These are phyloP conservation scores for Curvularia sp. DNA, from an alignment of 2,329 filamentous ascomycete genomes.

Conservation along the genomic window DNA sequence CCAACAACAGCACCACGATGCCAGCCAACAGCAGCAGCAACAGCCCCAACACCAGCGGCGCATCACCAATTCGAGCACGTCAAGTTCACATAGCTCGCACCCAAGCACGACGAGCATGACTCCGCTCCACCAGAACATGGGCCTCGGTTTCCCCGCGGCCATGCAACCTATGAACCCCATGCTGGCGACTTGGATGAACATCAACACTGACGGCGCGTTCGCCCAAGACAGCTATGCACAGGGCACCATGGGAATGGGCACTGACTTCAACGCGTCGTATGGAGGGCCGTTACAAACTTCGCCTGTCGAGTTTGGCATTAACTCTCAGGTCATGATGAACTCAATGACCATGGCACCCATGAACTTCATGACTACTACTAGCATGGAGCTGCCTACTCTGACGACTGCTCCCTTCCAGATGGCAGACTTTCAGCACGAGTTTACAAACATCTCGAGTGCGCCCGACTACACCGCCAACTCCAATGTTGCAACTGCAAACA, in stretches of 20 bases:
- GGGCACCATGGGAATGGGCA: constrained; percentile 42
- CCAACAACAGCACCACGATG: constrained; percentile 26
- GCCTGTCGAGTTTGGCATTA: constrained; percentile 57
- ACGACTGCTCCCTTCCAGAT: constrained; percentile 50
- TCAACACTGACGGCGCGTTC: constrained; percentile 45
- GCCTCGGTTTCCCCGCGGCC: constrained; percentile 43
- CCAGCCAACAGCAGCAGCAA: constrained; percentile 21
- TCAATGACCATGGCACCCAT: constrained; percentile 19
- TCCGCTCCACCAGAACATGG: constrained; percentile 46
- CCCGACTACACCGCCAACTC: constrained; percentile 53
- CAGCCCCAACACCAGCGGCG: constrained; percentile 39
- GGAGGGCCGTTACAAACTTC: constrained; percentile 54
- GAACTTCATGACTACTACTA: constrained; percentile 50
- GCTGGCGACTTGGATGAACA: constrained; percentile 55
- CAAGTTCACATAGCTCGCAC: constrained; percentile 31
- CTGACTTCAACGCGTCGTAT: constrained; percentile 51
- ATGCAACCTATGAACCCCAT: constrained; percentile 48
- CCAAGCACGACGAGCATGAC: constrained; percentile 41
- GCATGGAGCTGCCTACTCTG: constrained; percentile 56
- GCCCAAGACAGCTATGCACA: constrained; percentile 37
- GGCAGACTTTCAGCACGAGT: constrained; percentile 76
- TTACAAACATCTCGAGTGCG: constrained; percentile 63
- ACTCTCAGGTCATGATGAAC: constrained; percentile 41
- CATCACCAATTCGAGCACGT: constrained; percentile 38
- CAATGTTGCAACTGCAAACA: constrained; percentile 38